Percentiles rank a stretch among this genome's conserved stretches.
These are phyloP conservation scores for Populus alba DNA, from an alignment of 345 rosid genomes.

Conservation along the genomic window DNA sequence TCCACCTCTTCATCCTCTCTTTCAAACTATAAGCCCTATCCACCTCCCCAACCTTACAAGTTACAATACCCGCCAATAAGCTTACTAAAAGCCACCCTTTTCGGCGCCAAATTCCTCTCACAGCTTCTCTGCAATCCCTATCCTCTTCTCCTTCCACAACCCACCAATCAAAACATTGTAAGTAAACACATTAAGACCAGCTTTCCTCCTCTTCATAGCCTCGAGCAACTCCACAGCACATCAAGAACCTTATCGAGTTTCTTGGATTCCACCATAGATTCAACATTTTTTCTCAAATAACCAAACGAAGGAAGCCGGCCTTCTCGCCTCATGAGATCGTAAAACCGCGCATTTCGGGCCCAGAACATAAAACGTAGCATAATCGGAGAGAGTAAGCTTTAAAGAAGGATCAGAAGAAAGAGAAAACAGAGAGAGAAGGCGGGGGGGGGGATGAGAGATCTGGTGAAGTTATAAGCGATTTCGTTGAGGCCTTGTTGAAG, in stretches of 20 bases:
- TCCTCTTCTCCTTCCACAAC: constrained; percentile 51
- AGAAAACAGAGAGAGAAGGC: constrained; percentile 49
- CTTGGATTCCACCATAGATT: constrained; percentile 38
- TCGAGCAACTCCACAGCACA: constrained; percentile 49
- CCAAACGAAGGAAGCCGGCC: constrained; percentile 46
- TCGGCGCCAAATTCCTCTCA: constrained; percentile 35
- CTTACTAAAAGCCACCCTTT: constrained; percentile 57
- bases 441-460: constrained; percentile 42
- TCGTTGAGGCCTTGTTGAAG: constrained; percentile 50
- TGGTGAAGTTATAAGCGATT: constrained; percentile 45
- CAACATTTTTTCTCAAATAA: constrained; percentile 42
- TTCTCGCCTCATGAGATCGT: constrained; percentile 38
- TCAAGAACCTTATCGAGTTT: constrained; percentile 40
- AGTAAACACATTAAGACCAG: constrained; percentile 48
- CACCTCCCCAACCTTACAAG: constrained; percentile 56
- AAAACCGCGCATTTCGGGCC: constrained; percentile 46
- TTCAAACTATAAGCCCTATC: constrained; percentile 46
- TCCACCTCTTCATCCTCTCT: constrained; percentile 43
- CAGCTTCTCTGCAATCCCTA: constrained; percentile 59
- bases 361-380: constrained; percentile 42
- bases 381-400: constrained; percentile 29
- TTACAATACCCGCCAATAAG: constrained; percentile 74
- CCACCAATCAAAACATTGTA: constrained; percentile 66
- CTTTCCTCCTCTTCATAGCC: constrained; percentile 47
- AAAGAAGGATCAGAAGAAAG: neutral